Conservation (phyloP, 495 filamentous ascomycete genomes). For the Elasticomyces elasticus region DNA sequence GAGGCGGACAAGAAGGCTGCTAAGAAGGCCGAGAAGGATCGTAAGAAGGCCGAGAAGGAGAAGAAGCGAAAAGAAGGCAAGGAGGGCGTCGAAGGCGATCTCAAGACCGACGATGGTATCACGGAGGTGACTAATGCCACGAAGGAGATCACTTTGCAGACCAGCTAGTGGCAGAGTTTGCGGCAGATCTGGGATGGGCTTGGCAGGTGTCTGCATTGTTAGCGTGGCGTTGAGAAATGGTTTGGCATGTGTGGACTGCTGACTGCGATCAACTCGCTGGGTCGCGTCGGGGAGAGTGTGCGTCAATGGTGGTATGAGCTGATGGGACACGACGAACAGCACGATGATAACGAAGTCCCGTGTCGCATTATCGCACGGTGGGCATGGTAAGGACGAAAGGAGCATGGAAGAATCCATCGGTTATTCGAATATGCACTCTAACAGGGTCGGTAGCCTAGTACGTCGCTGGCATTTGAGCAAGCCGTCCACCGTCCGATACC, state of each 20-base stretch:
- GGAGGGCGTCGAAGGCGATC: not conserved
- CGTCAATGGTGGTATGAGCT: too few relatives aligned
- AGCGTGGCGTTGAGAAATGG: not conserved
- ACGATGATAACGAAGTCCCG: too few relatives aligned
- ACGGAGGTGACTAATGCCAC: slow-evolving; percentile 12
- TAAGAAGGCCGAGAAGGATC: slow-evolving; percentile 47
- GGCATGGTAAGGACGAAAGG: too few relatives aligned
- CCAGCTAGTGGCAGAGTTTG: slow-evolving; percentile 7
- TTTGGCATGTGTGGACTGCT: too few relatives aligned
- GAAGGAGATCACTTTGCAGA: slow-evolving; percentile 22
- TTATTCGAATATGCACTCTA: too few relatives aligned
- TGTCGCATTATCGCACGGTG: too few relatives aligned
- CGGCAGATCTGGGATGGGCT: not conserved
- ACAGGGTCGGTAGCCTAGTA: too few relatives aligned
- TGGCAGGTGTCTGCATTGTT: not conserved
- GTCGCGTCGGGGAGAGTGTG: too few relatives aligned
- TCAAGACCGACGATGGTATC: not conserved
- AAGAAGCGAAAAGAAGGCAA: slow-evolving; percentile 28
- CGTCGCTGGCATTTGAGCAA: slow-evolving; percentile 25
- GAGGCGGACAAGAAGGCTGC: slow-evolving; percentile 42
- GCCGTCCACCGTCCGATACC: slow-evolving; percentile 32
- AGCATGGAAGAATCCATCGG: too few relatives aligned
- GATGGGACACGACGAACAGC: too few relatives aligned
- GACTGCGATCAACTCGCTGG: too few relatives aligned
- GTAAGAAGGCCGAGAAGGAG: slow-evolving; percentile 50